Conservation (phyloP, 345 rosid species). For the rapeseed (Brassica napus) region DNA sequence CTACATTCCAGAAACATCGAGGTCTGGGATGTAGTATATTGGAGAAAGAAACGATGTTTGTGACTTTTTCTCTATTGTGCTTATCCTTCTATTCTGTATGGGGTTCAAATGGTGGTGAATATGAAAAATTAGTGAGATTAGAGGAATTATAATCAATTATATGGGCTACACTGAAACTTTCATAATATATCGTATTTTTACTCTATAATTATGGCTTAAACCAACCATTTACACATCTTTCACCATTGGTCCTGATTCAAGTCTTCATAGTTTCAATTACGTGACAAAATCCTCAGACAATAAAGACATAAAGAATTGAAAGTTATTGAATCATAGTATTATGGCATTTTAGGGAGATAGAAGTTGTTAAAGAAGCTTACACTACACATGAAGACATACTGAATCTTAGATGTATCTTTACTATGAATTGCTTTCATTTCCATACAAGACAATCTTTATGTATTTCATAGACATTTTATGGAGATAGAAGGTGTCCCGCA, state of each 20-base stretch:
- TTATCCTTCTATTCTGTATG: background rate
- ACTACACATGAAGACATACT: no score
- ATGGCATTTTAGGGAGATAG: no score
- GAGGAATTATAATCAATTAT: background rate
- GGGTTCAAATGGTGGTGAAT: background rate
- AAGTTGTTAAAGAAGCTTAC: no score
- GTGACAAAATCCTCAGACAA: background rate
- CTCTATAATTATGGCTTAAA: background rate
- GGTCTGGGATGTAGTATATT: no score
- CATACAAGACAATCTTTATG: no score
- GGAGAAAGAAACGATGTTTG: no score
- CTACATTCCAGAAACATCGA: background rate
- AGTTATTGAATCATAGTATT: no score
- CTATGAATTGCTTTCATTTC: no score
- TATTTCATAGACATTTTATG: no score
- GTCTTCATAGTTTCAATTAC: background rate
- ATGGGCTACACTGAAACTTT: background rate
- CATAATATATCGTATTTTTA: background rate
- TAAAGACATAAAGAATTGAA: background rate
- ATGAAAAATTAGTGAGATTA: background rate
- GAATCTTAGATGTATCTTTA: no score
- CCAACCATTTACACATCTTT: background rate
- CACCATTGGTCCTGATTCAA: background rate
- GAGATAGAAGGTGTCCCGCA: no score
- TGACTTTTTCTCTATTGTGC: no score